Base-by-base conservation (phyloP, 805 yeast genomes). In the Pichia thaimueangensis region DNA sequence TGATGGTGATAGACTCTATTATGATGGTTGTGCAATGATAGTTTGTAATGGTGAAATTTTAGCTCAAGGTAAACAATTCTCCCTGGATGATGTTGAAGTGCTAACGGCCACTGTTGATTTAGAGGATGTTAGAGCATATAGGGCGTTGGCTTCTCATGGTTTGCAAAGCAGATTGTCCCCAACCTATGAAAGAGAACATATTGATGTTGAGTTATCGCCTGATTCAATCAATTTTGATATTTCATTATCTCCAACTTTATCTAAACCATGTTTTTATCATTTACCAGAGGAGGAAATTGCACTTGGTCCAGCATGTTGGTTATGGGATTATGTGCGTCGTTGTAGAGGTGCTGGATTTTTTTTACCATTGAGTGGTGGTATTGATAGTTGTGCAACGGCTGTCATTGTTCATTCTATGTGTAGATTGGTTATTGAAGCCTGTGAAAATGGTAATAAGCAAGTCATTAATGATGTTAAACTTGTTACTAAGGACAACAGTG, bases 261-360 rank as follows among this genome's bases (percentile, higher is more conserved):
- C 73, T 1, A 59, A 63, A 19, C 69, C 67, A 5, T 70, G 82
- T 34, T 71, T 70, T 30, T 82, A 83, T 54, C 94, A 85, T 62
- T 57, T 68, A 2, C 96, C 98, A 3, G 95, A 89, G 56, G 97
- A 93, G 64, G 99, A 93, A 63, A 91, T 93, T 51, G 97, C 97
- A 1, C 68, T 86, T 34, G 99, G 99, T 0, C 99, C 99, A 0
- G 98, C 99, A 0, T 93, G 98, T 62, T 93, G 99, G 99, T 64
- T 93, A 49, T 93, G 99, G 99, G 99, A 93, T 62, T 93, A 93
- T 57, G 71, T 93, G 45, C 76, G 99, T 60, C 75, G 99, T 50
- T 86, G 95, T 52, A 78, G 77, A 51, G 85, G 93, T 39, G 86
- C 88, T 0, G 99, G 99, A 0, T 93, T 73, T 60, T 94, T 93